phyloP scores from a whole-genome alignment of 208 protist species.

The Trypanosoma congolense region DNA sequence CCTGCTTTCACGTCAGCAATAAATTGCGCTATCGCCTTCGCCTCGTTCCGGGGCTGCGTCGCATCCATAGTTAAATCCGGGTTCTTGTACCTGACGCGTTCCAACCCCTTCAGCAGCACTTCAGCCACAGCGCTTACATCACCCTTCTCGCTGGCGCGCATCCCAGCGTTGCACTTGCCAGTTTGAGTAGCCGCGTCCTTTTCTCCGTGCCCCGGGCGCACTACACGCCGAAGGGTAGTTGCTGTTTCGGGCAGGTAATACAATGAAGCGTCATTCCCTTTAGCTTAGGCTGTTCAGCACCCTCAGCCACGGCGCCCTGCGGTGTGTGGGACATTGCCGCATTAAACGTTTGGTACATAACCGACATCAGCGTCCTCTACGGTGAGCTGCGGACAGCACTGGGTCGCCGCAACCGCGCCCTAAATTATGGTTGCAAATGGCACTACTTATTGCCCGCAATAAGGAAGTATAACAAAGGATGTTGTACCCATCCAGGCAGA shows the following conservation, averaged over 20 bases:
- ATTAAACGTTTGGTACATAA: slow-evolving; percentile 24
- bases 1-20: slow-evolving; percentile 1
- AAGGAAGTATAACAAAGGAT: slow-evolving; percentile 79
- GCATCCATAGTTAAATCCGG: not conserved
- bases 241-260: slow-evolving; percentile 27
- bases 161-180: too few relatives aligned
- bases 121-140: not conserved
- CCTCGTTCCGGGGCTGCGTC: slow-evolving; percentile 14
- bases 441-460: slow-evolving; percentile 46
- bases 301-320: not conserved
- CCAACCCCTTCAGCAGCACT: slow-evolving; percentile 6
- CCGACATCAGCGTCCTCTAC: slow-evolving; percentile 1
- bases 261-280: slow-evolving; percentile 9
- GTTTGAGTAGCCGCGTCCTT: too few relatives aligned
- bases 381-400: slow-evolving; percentile 2
- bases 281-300: slow-evolving; percentile 3
- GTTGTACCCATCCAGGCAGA: slow-evolving; percentile 37
- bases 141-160: too few relatives aligned
- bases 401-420: too few relatives aligned
- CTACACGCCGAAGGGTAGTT: slow-evolving; percentile 14
- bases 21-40: slow-evolving; percentile 22
- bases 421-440: slow-evolving; percentile 23
- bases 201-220: slow-evolving; percentile 7
- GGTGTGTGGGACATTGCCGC: slow-evolving; percentile 7
- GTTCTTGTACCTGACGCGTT: not conserved